These are phyloP conservation scores for Ceraceosorus bombacis DNA, from an alignment of 1,284 basidiomycete genomes.

Conservation along the genomic window DNA sequence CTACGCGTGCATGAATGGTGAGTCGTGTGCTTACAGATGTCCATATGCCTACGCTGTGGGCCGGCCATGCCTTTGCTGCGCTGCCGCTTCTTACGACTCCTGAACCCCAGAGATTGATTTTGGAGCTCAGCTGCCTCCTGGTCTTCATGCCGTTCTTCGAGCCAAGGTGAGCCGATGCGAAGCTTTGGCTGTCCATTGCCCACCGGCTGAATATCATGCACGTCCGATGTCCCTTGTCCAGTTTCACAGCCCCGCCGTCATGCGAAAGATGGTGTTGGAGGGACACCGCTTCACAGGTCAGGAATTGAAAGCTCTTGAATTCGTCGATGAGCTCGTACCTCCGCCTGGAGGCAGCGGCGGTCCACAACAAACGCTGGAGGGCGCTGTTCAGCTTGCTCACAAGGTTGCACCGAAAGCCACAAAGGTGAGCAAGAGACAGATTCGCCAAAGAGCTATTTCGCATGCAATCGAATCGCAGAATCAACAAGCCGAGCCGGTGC, in stretches of 20 bases:
- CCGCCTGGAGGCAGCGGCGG: constrained; percentile 52
- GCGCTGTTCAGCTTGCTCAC: constrained; percentile 50
- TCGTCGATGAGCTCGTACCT: constrained; percentile 64
- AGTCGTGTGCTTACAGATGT: constrained; percentile 47
- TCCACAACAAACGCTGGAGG: constrained; percentile 57
- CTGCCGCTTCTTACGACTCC: neutral
- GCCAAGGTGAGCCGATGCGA: constrained; percentile 52
- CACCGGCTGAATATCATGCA: too few species aligned
- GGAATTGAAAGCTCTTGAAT: constrained; percentile 62
- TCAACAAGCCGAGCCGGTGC: too few species aligned
- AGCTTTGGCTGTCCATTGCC: too few species aligned
- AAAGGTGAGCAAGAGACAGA: constrained; percentile 8
- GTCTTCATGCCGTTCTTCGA: constrained; percentile 57
- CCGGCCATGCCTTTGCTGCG: neutral
- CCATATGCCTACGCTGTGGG: constrained; percentile 14
- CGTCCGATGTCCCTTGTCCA: neutral
- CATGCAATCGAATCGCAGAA: too few species aligned
- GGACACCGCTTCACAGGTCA: constrained; percentile 71
- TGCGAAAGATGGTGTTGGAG: constrained; percentile 71
- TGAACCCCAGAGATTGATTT: constrained; percentile 22
- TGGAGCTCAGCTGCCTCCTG: constrained; percentile 32
- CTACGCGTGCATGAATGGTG: constrained; percentile 81
- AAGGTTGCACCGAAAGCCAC: constrained; percentile 50
- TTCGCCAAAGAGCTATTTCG: too few species aligned
- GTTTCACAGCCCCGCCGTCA: constrained; percentile 57